Percentiles rank a stretch among this genome's conserved stretches.
These are phyloP conservation scores for Taxillus chinensis DNA, from an alignment of 164 flowering plant species.

Conservation along the genomic window DNA sequence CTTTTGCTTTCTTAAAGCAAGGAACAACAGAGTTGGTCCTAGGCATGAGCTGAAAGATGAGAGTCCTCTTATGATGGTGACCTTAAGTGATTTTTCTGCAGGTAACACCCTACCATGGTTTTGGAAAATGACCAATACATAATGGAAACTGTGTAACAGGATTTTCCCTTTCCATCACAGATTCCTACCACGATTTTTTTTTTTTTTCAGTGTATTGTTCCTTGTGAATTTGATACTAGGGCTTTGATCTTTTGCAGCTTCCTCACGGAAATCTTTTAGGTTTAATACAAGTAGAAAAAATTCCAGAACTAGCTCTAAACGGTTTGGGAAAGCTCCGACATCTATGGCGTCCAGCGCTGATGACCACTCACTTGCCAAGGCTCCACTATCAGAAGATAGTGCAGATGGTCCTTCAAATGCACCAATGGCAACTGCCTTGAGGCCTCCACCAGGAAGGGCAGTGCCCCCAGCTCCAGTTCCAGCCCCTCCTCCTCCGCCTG, in stretches of 20 bases:
- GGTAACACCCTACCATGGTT: neutral
- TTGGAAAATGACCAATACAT: too few species aligned
- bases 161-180: too few species aligned
- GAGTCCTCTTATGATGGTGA: slow-evolving; percentile 1
- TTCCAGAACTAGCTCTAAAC: neutral
- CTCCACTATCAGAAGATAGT: neutral
- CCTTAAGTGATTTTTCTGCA: neutral
- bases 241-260: neutral
- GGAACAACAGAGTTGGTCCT: neutral
- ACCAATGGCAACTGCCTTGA: neutral
- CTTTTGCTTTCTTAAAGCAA: neutral
- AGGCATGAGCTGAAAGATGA: neutral
- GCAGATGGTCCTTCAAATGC: too few species aligned
- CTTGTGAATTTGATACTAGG: neutral
- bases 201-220: neutral
- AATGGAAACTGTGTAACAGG: too few species aligned
- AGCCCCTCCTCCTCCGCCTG: neutral
- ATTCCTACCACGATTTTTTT: neutral
- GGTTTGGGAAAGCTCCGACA: neutral
- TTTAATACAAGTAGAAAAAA: neutral
- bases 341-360: neutral
- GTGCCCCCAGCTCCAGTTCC: neutral
- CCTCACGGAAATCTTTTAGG: too few species aligned
- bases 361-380: neutral
- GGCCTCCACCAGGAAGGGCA: neutral